Base-by-base conservation (phyloP, 805 yeast species). In the Pichia scutulata region DNA sequence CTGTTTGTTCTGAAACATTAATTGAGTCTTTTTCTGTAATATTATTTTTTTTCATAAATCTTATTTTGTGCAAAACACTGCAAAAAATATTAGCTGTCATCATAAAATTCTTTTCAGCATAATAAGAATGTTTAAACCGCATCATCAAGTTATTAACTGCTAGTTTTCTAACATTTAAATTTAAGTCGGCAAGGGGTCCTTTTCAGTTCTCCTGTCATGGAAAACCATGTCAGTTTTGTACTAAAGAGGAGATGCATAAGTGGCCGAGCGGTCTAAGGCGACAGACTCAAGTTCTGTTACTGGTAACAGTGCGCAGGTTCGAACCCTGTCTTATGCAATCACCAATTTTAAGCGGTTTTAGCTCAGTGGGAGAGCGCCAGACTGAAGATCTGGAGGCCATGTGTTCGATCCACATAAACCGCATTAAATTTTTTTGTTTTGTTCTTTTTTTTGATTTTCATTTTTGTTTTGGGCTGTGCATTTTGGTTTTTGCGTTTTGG, bases 361-460 rank as follows among this genome's bases (percentile, higher is more conserved):
- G 56, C 56, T 53, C 56, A 53, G 56, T 53, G 57, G 57, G 57
- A 54, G 57, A 52, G 57, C 57, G 57, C 55, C 56, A 54, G 57
- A 54, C 57, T 54, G 57, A 54, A 54, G 57, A 54, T 54, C 57
- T 54, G 56, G 57, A 54, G 57, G 57, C 55, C 57, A 44, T 54
- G 57, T 52, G 57, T 54, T 54, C 57, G 55, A 54, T 54, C 57
- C 57, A 52, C 57, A 54, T 44, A 54, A 51, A 41, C 50, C 57
- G 57, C 57, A 54, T 43, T 16, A 19, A 21, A 18, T 44, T 47
- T 50, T 47, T 25, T 26, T 19, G 14, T 22, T 22, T n/a, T 16
- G 16, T 2, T 42, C 41, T 19, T 18, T 25, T 16, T 43, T 24
- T 13, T 14, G 1, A 13, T 24, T 25, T 36, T 24, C 13, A 24